phyloP scores from a whole-genome alignment of 805 yeast species.

The Scheffersomyces amazonensis region DNA sequence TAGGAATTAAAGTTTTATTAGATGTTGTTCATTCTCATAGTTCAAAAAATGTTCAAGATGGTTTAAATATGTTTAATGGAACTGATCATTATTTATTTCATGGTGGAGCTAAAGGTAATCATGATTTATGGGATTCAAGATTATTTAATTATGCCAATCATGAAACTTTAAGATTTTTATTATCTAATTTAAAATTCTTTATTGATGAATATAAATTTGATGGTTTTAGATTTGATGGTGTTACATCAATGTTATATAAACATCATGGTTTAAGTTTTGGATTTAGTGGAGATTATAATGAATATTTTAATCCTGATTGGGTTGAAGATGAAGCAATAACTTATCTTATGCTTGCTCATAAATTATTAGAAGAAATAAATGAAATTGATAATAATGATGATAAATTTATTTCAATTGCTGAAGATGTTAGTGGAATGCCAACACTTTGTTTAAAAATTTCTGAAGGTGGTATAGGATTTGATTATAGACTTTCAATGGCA shows the following conservation, averaged over 20 bases:
- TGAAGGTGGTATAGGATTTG: constrained; percentile 89
- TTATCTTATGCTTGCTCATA: constrained; percentile 89
- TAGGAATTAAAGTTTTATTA: constrained; percentile 81
- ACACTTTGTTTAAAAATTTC: constrained; percentile 75
- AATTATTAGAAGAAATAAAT: constrained; percentile 57
- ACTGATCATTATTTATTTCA: constrained; percentile 95
- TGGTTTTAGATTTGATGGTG: constrained; percentile 97
- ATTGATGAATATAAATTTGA: constrained; percentile 84
- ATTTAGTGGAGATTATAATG: constrained; percentile 90
- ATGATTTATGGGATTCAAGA: constrained; percentile 95
- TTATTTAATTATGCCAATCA: constrained; percentile 88
- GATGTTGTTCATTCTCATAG: constrained; percentile 97
- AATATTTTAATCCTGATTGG: constrained; percentile 72
- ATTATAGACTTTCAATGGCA: constrained; percentile 94
- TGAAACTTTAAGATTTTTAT: constrained; percentile 83
- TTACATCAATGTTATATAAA: constrained; percentile 84
- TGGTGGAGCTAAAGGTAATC: constrained; percentile 84
- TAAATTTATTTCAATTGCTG: constrained; percentile 79
- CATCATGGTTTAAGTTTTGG: constrained; percentile 94
- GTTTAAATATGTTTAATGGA: constrained; percentile 90
- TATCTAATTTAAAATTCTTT: constrained; percentile 81
- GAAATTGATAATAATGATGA: constrained; percentile 25
- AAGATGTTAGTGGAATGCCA: constrained; percentile 97
- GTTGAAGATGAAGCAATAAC: constrained; percentile 87
- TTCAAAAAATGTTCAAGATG: constrained; percentile 91